Conservation (phyloP, 768 basidiomycete genomes). For the Sistotremastrum niveocremeum region DNA sequence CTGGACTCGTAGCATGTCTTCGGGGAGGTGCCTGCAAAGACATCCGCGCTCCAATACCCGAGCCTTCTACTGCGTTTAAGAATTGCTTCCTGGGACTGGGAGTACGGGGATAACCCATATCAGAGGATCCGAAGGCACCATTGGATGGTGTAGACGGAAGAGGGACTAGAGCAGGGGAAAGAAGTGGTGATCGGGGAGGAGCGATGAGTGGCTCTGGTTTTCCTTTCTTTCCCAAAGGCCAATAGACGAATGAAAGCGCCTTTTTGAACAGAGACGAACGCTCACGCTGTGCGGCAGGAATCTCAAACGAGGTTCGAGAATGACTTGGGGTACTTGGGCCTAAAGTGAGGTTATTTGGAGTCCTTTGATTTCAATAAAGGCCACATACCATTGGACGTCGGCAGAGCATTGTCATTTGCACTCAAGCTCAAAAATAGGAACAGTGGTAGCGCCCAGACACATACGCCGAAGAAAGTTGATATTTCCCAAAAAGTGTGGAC, state of each 20-base stretch:
- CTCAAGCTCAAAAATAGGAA: conserved; percentile 93
- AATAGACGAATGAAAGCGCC: background rate
- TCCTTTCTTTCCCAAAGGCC: background rate
- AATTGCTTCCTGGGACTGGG: conserved; percentile 1
- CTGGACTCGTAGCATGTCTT: background rate
- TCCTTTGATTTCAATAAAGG: conserved; percentile 2
- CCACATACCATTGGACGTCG: conserved; percentile 41
- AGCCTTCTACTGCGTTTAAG: too few species aligned
- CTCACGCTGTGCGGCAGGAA: conserved; percentile 38
- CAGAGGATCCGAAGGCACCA: background rate
- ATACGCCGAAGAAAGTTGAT: conserved; percentile 71
- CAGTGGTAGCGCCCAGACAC: conserved; percentile 81
- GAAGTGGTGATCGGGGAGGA: background rate
- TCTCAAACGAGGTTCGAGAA: conserved; percentile 24
- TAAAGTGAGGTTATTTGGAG: conserved; percentile 11
- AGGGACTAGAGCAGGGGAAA: background rate
- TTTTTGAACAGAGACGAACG: conserved; percentile 21
- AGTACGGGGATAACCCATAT: conserved; percentile 1
- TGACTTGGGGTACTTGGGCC: conserved; percentile 18
- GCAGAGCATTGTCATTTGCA: conserved; percentile 93
- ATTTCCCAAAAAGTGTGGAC: conserved; percentile 49
- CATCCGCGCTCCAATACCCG: too few species aligned
- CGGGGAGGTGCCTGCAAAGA: background rate
- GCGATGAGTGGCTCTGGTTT: background rate
- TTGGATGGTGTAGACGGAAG: background rate